phyloP scores from a whole-genome alignment of 148 eudicot genomes.

The Pharnaceum exiguum region DNA sequence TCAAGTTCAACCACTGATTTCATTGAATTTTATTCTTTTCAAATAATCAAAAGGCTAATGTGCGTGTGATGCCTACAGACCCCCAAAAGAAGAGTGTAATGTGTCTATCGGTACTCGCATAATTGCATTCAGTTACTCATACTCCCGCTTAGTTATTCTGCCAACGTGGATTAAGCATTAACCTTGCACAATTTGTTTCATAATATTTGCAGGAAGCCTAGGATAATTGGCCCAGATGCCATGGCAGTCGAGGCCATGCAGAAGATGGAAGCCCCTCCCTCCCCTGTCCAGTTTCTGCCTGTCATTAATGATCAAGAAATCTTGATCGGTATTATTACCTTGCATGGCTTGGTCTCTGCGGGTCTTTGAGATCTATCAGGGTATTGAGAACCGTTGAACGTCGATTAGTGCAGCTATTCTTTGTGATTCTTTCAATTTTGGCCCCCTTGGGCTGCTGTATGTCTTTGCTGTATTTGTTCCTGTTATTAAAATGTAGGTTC shows the following conservation, averaged over 20 bases:
- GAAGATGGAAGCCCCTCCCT: constrained; percentile 95
- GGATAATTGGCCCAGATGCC: constrained; percentile 73
- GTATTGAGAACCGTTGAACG: not conserved
- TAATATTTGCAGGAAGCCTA: constrained; percentile 55
- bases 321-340: constrained; percentile 77
- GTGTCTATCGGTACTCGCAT: too few relatives aligned
- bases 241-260: constrained; percentile 98
- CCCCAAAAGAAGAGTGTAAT: too few relatives aligned
- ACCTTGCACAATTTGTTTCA: not conserved
- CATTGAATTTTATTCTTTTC: too few relatives aligned
- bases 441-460: not conserved
- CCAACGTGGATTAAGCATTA: not conserved
- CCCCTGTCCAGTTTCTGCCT: constrained; percentile 94
- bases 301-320: constrained; percentile 48
- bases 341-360: constrained; percentile 88
- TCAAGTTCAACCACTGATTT: too few relatives aligned
- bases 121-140: too few relatives aligned
- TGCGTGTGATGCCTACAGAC: too few relatives aligned
- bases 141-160: not conserved
- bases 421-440: constrained; percentile 9
- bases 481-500: constrained; percentile 5
- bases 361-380: constrained; percentile 33
- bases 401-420: constrained; percentile 1
- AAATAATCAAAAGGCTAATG: too few relatives aligned
- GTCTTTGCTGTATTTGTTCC: constrained; percentile 1